Evolutionary conservation across 176 grass and related monocot genomes (phyloP).

Genomic region (Oryza glaberrima): DNA sequence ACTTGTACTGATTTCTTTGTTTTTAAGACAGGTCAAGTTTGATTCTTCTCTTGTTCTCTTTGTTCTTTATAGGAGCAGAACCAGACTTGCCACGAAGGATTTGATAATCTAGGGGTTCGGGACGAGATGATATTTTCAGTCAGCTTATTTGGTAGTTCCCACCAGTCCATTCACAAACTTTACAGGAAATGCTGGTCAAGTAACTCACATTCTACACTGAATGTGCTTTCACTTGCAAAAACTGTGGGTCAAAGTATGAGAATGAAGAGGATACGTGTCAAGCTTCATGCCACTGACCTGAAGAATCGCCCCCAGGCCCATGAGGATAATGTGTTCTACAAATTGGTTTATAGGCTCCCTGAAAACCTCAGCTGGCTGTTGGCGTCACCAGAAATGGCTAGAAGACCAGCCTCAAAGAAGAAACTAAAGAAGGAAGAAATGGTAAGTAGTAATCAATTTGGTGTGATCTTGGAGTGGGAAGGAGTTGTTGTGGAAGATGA

Average conservation of each 20-base stretch:
- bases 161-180: constrained; percentile 20
- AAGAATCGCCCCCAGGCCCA: constrained; percentile 41
- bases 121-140: constrained; percentile 46
- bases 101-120: background rate
- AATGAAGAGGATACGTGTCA: constrained; percentile 32
- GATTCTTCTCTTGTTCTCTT: background rate
- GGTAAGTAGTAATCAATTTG: constrained; percentile 39
- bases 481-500: constrained; percentile 78
- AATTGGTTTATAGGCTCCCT: constrained; percentile 59
- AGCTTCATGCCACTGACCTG: constrained; percentile 45
- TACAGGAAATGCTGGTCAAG: constrained; percentile 39
- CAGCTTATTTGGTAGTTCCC: constrained; percentile 23
- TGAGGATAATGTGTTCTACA: constrained; percentile 44
- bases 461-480: constrained; percentile 84
- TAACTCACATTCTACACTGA: constrained; percentile 11
- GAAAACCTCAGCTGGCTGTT: constrained; percentile 70
- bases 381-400: constrained; percentile 30
- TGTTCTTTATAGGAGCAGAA: constrained; percentile 23
- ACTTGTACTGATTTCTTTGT: background rate
- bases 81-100: background rate
- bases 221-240: constrained; percentile 33
- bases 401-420: constrained; percentile 43
- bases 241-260: constrained; percentile 10
- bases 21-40: constrained; percentile 5
- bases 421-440: constrained; percentile 48